Evolutionary conservation across 2,329 filamentous ascomycete species (phyloP).

Genomic region (Emericellopsis atlantica): DNA sequence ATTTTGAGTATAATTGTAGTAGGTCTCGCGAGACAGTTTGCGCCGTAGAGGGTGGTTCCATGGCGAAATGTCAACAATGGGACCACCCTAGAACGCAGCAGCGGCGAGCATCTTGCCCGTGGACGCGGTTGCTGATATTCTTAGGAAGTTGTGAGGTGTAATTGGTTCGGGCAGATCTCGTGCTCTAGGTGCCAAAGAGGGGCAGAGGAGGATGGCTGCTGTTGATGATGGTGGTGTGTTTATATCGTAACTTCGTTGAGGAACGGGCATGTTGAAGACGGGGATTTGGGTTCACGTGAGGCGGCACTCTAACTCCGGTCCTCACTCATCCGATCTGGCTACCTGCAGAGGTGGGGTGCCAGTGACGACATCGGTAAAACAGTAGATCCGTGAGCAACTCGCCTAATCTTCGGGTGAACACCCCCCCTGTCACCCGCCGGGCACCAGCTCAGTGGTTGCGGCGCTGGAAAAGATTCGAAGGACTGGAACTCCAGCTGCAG

Average conservation of each 20-base stretch:
- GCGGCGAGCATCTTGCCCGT: constrained; percentile 16
- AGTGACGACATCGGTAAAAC: constrained; percentile 3
- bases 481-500: too few species aligned
- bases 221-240: constrained; percentile 1
- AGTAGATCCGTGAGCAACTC: neutral
- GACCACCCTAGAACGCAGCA: constrained; percentile 42
- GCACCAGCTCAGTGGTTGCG: too few species aligned
- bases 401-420: too few species aligned
- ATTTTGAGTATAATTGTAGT: neutral
- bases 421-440: too few species aligned
- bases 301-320: neutral
- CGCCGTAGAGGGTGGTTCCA: constrained; percentile 43
- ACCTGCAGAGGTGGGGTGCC: neutral
- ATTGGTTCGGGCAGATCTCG: neutral
- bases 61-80: constrained; percentile 29
- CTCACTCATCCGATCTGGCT: neutral
- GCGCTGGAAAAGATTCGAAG: too few species aligned
- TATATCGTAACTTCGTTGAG: neutral
- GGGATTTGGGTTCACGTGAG: constrained; percentile 1
- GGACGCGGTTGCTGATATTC: neutral
- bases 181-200: neutral
- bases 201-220: constrained; percentile 4
- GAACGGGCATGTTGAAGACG: neutral
- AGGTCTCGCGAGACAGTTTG: constrained; percentile 16
- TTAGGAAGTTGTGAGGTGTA: neutral